Conservation (phyloP, 1,139 yeast species). For the Geotrichum siamense region DNA sequence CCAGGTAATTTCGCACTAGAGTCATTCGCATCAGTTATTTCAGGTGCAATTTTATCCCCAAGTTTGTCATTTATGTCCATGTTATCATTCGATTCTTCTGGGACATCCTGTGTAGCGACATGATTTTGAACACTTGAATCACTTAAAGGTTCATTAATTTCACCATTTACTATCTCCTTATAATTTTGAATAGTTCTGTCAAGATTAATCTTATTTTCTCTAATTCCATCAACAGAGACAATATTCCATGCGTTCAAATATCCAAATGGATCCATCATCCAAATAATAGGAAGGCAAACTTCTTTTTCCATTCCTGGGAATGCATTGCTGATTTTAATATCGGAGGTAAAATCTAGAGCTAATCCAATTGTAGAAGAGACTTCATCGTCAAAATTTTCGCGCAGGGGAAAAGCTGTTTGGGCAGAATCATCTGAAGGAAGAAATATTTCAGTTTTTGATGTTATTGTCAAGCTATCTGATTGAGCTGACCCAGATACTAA, state of each 20-base stretch:
- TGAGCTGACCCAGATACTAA: constrained; percentile 51
- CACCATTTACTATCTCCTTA: not conserved
- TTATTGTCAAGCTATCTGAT: constrained; percentile 52
- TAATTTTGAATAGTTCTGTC: not conserved
- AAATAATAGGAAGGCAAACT: constrained; percentile 54
- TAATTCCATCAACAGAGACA: constrained; percentile 32
- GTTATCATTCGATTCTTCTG: too few relatives aligned
- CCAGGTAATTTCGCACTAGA: too few relatives aligned
- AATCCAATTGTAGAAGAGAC: constrained; percentile 59
- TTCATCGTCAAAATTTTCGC: constrained; percentile 54
- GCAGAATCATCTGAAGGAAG: constrained; percentile 57
- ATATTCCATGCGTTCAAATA: constrained; percentile 57
- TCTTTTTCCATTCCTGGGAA: constrained; percentile 48
- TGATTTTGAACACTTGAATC: not conserved
- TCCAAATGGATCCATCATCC: constrained; percentile 59
- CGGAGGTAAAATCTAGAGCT: constrained; percentile 49
- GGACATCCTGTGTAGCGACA: too few relatives aligned
- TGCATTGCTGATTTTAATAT: constrained; percentile 44
- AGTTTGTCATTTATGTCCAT: too few relatives aligned
- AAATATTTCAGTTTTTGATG: constrained; percentile 34
- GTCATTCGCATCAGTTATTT: too few relatives aligned
- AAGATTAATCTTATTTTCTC: constrained; percentile 15
- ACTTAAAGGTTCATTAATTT: not conserved
- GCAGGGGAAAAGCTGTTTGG: constrained; percentile 66
- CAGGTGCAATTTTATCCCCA: too few relatives aligned